Conservation (phyloP, 352 stramenopile species). For the Thraustochytrium sp. region DNA sequence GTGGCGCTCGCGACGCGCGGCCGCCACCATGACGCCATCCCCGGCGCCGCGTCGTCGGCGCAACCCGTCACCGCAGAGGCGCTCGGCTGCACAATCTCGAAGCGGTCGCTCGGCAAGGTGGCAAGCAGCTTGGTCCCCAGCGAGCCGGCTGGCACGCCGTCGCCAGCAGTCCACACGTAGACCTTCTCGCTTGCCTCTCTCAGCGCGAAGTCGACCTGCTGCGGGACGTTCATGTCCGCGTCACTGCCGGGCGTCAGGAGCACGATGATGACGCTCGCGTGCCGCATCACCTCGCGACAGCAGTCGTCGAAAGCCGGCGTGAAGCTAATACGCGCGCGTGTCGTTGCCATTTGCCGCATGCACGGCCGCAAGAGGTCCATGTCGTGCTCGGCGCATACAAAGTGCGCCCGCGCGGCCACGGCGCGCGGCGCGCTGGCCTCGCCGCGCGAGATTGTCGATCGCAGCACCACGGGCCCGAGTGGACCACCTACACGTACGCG, state of each 20-base stretch:
- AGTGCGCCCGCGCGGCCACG: no score
- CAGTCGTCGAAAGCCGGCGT: not conserved
- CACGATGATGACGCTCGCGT: not conserved
- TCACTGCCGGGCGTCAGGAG: not conserved
- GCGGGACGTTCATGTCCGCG: not conserved
- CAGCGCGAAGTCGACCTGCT: not conserved
- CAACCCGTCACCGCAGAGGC: no score
- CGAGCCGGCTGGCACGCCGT: not conserved
- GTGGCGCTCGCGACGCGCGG: no score
- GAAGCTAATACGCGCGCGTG: not conserved
- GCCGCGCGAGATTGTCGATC: no score
- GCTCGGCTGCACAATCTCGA: no score
- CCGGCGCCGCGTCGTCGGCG: no score
- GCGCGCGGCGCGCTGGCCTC: no score
- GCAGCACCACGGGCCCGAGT: no score
- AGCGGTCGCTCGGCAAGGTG: no score
- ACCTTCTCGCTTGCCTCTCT: not conserved
- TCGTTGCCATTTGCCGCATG: not conserved
- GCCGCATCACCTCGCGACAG: not conserved
- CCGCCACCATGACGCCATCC: no score
- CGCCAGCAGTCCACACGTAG: not conserved
- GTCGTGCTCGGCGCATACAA: not conserved
- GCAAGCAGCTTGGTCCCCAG: not conserved
- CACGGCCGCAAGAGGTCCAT: not conserved
- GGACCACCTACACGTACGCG: no score